Percentiles rank a stretch among this genome's conserved stretches.
These are phyloP conservation scores for Chlorella variabilis DNA, from an alignment of 163 green algal species.

Conservation along the genomic window DNA sequence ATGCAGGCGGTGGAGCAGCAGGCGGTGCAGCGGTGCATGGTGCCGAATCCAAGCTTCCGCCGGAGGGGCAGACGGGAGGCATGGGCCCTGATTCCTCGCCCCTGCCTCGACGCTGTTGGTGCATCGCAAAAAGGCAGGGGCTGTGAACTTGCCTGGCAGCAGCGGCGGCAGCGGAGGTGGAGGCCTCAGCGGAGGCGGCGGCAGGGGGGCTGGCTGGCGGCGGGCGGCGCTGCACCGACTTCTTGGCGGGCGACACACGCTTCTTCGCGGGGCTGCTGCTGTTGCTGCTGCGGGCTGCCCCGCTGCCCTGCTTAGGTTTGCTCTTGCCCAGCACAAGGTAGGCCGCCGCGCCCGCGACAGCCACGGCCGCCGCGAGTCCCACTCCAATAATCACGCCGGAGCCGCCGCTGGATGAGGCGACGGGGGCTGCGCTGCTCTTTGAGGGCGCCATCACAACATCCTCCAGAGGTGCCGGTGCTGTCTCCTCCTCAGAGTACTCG, in stretches of 20 bases:
- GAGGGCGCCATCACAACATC: neutral
- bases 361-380: neutral
- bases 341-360: neutral
- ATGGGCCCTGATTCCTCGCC: no score
- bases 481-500: slow-evolving; percentile 10
- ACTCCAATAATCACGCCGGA: neutral
- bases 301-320: neutral
- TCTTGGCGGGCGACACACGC: neutral
- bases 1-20: no score
- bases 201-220: neutral
- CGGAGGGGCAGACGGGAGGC: no score
- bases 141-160: slow-evolving; percentile 7
- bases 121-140: no score
- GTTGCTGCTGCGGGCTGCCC: neutral
- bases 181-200: neutral
- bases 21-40: no score
- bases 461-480: neutral
- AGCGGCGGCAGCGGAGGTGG: neutral
- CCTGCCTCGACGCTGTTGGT: no score
- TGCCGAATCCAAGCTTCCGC: no score
- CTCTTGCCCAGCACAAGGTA: neutral
- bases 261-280: neutral
- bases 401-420: neutral
- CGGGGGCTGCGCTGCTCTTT: no score
- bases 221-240: neutral